A percentile compares a stretch with the other conserved stretches of the same genome.
Conservation (phyloP, 192 early-diverging fungal species). For the Rhizophagus sp. region DNA sequence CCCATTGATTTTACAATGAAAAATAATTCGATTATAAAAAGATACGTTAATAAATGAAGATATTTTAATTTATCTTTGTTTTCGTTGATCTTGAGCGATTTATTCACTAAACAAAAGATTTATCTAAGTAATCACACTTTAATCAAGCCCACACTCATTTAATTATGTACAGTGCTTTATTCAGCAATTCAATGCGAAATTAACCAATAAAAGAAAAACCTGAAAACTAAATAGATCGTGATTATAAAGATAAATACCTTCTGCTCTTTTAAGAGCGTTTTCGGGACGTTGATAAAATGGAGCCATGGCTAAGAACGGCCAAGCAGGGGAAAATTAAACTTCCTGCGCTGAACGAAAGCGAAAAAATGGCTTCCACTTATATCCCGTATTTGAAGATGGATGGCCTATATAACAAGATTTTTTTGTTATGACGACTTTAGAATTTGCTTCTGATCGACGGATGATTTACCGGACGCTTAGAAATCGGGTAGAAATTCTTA, state of each 20-base stretch:
- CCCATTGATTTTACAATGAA: conserved; percentile 28
- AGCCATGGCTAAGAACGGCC: conserved; percentile 42
- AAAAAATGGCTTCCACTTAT: not conserved
- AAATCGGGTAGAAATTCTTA: not conserved
- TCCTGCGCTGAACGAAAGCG: not conserved
- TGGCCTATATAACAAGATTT: conserved; percentile 12
- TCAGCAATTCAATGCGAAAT: no score
- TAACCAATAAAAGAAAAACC: not conserved
- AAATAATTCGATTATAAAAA: not conserved
- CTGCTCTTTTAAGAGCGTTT: conserved; percentile 86
- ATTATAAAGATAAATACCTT: conserved; percentile 52
- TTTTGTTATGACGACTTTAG: not conserved
- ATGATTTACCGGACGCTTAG: not conserved
- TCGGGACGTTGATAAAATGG: conserved; percentile 70
- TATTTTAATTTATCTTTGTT: no score
- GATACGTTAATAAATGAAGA: not conserved
- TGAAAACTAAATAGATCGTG: not conserved
- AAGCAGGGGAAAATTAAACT: not conserved
- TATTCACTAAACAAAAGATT: no score
- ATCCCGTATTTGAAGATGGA: not conserved
- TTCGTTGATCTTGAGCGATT: no score
- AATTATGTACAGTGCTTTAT: no score
- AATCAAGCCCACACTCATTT: no score
- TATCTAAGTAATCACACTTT: no score
- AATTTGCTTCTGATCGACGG: not conserved